Percentiles rank a stretch among this genome's conserved stretches.
Conservation (phyloP, 78 protist species). For the Pigoraptor vietnamica region DNA sequence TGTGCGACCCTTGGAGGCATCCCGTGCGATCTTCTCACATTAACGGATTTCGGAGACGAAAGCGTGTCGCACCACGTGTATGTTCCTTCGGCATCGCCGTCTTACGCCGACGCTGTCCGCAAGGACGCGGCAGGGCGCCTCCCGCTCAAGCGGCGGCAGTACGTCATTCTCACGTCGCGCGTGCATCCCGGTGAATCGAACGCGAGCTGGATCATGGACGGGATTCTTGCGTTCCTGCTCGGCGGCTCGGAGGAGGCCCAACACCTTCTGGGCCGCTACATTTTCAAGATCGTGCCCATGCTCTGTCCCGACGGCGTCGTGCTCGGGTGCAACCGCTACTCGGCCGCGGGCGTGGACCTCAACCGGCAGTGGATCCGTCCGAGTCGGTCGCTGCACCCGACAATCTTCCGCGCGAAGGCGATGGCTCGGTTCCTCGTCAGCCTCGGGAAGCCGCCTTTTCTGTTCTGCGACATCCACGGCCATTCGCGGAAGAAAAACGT, state of each 20-base stretch:
- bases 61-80: background rate
- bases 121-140: background rate
- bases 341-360: constrained; percentile 55
- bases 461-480: constrained; percentile 43
- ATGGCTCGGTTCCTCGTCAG: background rate
- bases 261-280: constrained; percentile 20
- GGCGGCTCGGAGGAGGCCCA: constrained; percentile 19
- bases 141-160: background rate
- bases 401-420: constrained; percentile 28
- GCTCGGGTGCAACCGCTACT: constrained; percentile 51
- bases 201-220: constrained; percentile 55
- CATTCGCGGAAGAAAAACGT: constrained; percentile 27
- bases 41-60: background rate
- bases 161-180: constrained; percentile 34
- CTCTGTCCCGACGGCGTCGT: constrained; percentile 78
- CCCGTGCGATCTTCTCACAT: background rate
- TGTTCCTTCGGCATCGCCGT: too few relatives aligned
- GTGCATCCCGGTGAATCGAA: constrained; percentile 88
- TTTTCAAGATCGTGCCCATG: constrained; percentile 69
- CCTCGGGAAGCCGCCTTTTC: background rate
- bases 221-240: background rate
- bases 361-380: constrained; percentile 54
- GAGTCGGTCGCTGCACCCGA: background rate
- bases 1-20: background rate
- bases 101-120: too few relatives aligned